phyloP scores from a whole-genome alignment of 78 protist species.

The Carpediemonas membranifera region DNA sequence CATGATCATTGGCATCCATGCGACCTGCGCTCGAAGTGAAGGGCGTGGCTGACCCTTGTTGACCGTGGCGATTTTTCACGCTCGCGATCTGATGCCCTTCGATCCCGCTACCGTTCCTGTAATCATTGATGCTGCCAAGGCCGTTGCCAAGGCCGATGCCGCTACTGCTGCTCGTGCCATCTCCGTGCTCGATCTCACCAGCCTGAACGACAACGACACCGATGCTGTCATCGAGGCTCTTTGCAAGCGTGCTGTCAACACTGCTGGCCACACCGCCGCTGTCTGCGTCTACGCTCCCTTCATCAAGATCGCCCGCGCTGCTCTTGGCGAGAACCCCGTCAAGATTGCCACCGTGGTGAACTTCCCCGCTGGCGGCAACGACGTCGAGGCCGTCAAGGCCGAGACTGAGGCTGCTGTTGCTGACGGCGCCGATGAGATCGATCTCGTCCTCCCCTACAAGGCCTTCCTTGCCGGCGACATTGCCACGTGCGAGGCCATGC shows the following conservation, averaged over 20 bases:
- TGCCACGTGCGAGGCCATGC: neutral
- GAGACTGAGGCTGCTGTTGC: slow-evolving; percentile 23
- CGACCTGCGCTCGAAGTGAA: too few relatives aligned
- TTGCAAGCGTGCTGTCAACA: neutral
- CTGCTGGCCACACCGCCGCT: slow-evolving; percentile 7
- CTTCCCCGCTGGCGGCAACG: slow-evolving; percentile 29
- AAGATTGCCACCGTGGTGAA: slow-evolving; percentile 21
- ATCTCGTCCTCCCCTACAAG: slow-evolving; percentile 19
- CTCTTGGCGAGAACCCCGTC: slow-evolving; percentile 16
- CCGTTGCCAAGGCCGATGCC: too few relatives aligned
- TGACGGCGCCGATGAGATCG: slow-evolving; percentile 30
- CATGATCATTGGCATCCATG: too few relatives aligned
- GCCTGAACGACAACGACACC: slow-evolving; percentile 28
- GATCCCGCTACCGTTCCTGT: too few relatives aligned
- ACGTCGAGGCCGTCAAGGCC: neutral
- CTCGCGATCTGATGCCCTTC: too few relatives aligned
- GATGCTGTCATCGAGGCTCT: neutral
- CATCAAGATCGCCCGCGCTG: neutral
- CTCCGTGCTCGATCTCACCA: slow-evolving; percentile 16
- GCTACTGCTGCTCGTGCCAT: slow-evolving; percentile 3
- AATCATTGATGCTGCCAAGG: too few relatives aligned
- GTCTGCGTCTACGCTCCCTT: slow-evolving; percentile 27
- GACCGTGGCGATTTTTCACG: too few relatives aligned
- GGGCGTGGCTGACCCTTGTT: too few relatives aligned
- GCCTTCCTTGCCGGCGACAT: too few relatives aligned